Conservation (phyloP, 2,329 filamentous ascomycete genomes). For the Trichophyton schoenleinii region DNA sequence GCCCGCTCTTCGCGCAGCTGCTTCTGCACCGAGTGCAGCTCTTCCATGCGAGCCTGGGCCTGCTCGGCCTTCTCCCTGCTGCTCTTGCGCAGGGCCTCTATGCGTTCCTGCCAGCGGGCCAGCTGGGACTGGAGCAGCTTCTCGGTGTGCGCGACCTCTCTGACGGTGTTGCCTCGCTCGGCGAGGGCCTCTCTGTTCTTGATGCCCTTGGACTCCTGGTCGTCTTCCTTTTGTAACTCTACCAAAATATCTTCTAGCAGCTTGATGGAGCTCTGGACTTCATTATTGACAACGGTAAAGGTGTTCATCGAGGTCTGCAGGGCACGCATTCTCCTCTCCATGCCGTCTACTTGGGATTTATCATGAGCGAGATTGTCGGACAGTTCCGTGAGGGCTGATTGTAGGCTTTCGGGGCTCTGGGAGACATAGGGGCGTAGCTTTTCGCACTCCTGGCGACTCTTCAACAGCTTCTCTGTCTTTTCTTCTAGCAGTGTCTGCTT, state of each 20-base stretch:
- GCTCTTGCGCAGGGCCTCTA: slow-evolving; percentile 67
- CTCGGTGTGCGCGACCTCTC: slow-evolving; percentile 84
- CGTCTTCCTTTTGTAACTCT: slow-evolving; percentile 84
- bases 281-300: slow-evolving; percentile 68
- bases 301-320: slow-evolving; percentile 86
- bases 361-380: slow-evolving; percentile 65
- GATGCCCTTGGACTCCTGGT: slow-evolving; percentile 67
- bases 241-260: slow-evolving; percentile 72
- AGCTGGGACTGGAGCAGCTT: slow-evolving; percentile 71
- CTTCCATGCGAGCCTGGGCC: slow-evolving; percentile 82
- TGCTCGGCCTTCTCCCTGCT: slow-evolving; percentile 68
- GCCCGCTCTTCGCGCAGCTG: slow-evolving; percentile 71
- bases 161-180: slow-evolving; percentile 76
- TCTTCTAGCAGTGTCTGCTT: slow-evolving; percentile 50
- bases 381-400: slow-evolving; percentile 69
- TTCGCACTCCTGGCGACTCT: slow-evolving; percentile 67
- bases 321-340: slow-evolving; percentile 77
- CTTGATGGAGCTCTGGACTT: slow-evolving; percentile 79
- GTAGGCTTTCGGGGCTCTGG: slow-evolving; percentile 72
- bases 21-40: slow-evolving; percentile 66
- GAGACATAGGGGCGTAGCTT: slow-evolving; percentile 87
- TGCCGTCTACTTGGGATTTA: slow-evolving; percentile 70
- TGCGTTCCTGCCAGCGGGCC: slow-evolving; percentile 72
- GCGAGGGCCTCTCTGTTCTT: slow-evolving; percentile 77
- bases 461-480: slow-evolving; percentile 42